Percentiles rank a stretch among this genome's conserved stretches.
Conservation (phyloP, 169 alveolate species). For the Fabrea salina region DNA sequence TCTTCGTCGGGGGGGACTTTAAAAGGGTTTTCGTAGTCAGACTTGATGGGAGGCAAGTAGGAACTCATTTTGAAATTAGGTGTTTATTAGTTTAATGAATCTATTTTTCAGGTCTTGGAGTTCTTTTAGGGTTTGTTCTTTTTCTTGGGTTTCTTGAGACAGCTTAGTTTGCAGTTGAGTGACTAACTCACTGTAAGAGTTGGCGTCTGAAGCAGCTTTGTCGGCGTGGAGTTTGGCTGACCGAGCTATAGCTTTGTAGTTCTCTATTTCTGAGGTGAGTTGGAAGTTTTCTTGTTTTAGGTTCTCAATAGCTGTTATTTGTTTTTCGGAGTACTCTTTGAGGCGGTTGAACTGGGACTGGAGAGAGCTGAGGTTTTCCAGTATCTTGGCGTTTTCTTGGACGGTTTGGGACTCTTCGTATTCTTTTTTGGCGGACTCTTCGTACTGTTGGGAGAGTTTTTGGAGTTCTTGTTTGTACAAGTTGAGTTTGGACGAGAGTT, state of each 20-base stretch:
- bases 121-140: not conserved
- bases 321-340: not conserved
- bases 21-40: constrained; percentile 50
- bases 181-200: not conserved
- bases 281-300: not conserved
- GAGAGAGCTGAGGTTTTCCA: not conserved
- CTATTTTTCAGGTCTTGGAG: not conserved
- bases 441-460: no score
- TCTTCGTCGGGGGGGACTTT: constrained; percentile 57
- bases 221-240: not conserved
- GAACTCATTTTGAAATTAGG: no score
- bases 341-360: not conserved
- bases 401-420: no score
- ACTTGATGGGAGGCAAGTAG: constrained; percentile 19
- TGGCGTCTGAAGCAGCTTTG: not conserved
- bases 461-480: no score
- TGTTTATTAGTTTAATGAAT: not conserved
- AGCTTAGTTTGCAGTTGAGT: not conserved
- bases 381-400: not conserved
- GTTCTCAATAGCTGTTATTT: not conserved
- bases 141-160: not conserved
- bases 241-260: not conserved
- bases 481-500: no score
- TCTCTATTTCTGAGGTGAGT: not conserved
- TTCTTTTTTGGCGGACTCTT: no score